phyloP scores from a whole-genome alignment of 371 early-diverging fungal species.

The Umbelopsis sp. region DNA sequence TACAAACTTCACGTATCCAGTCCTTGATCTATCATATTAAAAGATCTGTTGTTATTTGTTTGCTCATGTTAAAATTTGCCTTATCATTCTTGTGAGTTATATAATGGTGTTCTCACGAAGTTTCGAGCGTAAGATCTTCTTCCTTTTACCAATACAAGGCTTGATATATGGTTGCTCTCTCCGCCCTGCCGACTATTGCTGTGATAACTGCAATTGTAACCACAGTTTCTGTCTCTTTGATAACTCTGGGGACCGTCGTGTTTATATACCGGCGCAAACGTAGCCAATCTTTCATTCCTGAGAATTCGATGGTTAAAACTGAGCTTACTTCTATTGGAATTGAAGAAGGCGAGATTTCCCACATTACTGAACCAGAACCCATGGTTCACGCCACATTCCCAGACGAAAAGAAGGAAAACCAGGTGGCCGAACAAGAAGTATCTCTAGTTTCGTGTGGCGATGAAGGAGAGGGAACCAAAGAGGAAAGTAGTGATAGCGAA shows the following conservation, averaged over 20 bases:
- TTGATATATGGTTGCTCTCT: neutral
- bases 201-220: neutral
- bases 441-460: too few species aligned
- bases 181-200: neutral
- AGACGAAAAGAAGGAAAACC: neutral
- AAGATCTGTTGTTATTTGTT: slow-evolving; percentile 1
- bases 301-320: neutral
- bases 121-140: neutral
- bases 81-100: slow-evolving; percentile 9
- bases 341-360: slow-evolving; percentile 1
- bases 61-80: neutral
- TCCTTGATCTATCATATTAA: neutral
- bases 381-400: neutral
- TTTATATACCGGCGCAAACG: neutral
- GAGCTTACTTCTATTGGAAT: neutral
- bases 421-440: neutral
- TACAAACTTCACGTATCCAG: neutral
- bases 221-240: neutral
- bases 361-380: neutral
- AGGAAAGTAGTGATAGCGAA: neutral
- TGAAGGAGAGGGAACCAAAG: neutral
- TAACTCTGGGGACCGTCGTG: neutral
- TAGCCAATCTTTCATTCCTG: neutral
- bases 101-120: neutral
- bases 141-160: neutral